Conservation (phyloP, 1,284 basidiomycete species). For the Boletus sp. region DNA sequence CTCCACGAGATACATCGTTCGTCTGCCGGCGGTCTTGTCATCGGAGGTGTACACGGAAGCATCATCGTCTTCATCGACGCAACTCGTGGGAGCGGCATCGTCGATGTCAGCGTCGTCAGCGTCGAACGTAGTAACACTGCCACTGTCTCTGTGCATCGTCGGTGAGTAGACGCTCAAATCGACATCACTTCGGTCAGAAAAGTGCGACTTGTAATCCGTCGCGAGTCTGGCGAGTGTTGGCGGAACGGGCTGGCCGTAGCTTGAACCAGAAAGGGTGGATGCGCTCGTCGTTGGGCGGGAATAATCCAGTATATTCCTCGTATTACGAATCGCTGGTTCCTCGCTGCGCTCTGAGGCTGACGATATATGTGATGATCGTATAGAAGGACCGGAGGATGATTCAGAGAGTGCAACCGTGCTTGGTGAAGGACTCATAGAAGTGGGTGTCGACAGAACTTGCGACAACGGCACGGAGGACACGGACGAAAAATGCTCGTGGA, state of each 20-base stretch:
- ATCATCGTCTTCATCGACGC: constrained; percentile 26
- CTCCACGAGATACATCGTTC: constrained; percentile 34
- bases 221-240: constrained; percentile 8
- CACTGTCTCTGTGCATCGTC: constrained; percentile 14
- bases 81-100: constrained; percentile 13
- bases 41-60: constrained; percentile 31
- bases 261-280: constrained; percentile 21
- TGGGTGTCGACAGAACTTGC: constrained; percentile 10
- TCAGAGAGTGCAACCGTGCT: constrained; percentile 26
- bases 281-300: constrained; percentile 23
- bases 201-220: constrained; percentile 11
- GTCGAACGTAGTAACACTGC: constrained; percentile 20
- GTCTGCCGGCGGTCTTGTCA: constrained; percentile 33
- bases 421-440: constrained; percentile 15
- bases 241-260: constrained; percentile 16
- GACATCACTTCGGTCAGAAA: constrained; percentile 19
- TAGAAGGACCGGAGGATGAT: constrained; percentile 30
- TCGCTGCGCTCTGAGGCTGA: constrained; percentile 20
- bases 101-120: constrained; percentile 24
- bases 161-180: constrained; percentile 21
- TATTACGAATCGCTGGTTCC: constrained; percentile 4
- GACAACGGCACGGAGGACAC: constrained; percentile 26
- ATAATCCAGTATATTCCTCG: constrained; percentile 6
- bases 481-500: constrained; percentile 34
- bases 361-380: constrained; percentile 25